These are phyloP conservation scores for Mucor sp. DNA, from an alignment of 371 early-diverging fungal species.

Conservation along the genomic window DNA sequence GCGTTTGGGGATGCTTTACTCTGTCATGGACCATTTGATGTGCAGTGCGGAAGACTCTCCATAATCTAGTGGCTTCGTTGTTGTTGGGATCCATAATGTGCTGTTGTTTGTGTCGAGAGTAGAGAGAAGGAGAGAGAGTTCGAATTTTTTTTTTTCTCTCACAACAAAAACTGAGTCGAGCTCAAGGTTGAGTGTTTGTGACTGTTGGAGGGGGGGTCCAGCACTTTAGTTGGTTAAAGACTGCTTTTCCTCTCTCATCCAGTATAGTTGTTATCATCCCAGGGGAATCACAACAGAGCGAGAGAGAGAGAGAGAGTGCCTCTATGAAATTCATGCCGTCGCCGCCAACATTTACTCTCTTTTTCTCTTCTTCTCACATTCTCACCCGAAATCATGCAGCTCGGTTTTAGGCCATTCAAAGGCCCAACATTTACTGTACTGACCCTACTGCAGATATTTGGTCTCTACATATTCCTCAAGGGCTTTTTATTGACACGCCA, in stretches of 20 bases:
- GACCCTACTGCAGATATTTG: conserved; percentile 33
- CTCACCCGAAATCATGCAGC: conserved; percentile 7
- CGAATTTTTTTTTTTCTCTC: background rate
- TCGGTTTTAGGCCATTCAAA: conserved; percentile 7
- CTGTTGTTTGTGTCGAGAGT: background rate
- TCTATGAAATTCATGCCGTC: too few relatives aligned
- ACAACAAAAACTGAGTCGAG: background rate
- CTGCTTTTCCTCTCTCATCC: too few relatives aligned
- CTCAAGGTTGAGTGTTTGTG: background rate
- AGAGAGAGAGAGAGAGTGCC: too few relatives aligned
- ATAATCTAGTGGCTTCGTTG: conserved; percentile 72
- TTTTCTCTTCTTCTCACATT: background rate
- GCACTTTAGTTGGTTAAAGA: too few relatives aligned
- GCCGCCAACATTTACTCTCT: background rate
- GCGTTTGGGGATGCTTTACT: conserved; percentile 31
- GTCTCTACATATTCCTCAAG: conserved; percentile 73
- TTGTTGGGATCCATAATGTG: conserved; percentile 57
- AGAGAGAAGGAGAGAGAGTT: background rate
- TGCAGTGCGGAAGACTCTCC: conserved; percentile 86
- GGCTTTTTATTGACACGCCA: conserved; percentile 86
- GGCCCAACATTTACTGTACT: conserved; percentile 15
- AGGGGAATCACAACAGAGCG: too few relatives aligned
- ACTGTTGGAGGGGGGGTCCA: too few relatives aligned
- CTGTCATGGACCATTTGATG: conserved; percentile 90
- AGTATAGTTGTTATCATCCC: too few relatives aligned